Conservation (phyloP, 1,284 basidiomycete genomes). For the Kalmanozyma brasiliensis region DNA sequence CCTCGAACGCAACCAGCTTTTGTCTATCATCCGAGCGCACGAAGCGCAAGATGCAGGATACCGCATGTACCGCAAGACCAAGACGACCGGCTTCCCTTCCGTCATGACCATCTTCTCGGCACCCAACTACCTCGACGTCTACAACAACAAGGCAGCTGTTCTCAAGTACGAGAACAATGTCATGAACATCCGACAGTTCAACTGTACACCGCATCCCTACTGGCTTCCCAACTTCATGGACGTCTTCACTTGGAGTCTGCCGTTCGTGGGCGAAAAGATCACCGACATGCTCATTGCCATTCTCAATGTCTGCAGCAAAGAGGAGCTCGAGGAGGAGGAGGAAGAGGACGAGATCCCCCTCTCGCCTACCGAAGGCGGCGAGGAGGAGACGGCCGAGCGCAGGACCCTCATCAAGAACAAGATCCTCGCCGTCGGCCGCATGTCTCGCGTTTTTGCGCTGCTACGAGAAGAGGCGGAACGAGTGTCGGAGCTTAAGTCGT, state of each 20-base stretch:
- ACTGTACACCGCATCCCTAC: slow-evolving; percentile 93
- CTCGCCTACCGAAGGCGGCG: slow-evolving; percentile 34
- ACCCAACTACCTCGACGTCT: slow-evolving; percentile 92
- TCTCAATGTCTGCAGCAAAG: slow-evolving; percentile 90
- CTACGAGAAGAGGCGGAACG: slow-evolving; percentile 99
- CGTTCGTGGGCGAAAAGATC: slow-evolving; percentile 97
- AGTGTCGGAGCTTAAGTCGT: slow-evolving; percentile 94
- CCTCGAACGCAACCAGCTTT: slow-evolving; percentile 88
- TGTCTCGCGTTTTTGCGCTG: slow-evolving; percentile 94
- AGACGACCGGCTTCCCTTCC: slow-evolving; percentile 87
- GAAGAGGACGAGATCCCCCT: slow-evolving; percentile 71
- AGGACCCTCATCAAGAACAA: slow-evolving; percentile 93
- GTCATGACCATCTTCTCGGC: slow-evolving; percentile 98
- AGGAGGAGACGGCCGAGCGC: slow-evolving; percentile 77
- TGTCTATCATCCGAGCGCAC: slow-evolving; percentile 94
- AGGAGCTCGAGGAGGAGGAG: slow-evolving; percentile 88
- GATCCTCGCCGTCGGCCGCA: slow-evolving; percentile 95
- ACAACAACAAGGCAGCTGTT: slow-evolving; percentile 96
- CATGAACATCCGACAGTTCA: slow-evolving; percentile 94
- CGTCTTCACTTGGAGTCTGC: slow-evolving; percentile 98
- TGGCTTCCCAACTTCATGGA: slow-evolving; percentile 99
- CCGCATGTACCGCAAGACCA: slow-evolving; percentile 96
- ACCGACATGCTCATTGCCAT: slow-evolving; percentile 96
- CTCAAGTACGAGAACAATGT: slow-evolving; percentile 97
- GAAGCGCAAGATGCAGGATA: slow-evolving; percentile 92